Conservation (phyloP, 257 asterid genomes). For the Nicotiana attenuata region DNA sequence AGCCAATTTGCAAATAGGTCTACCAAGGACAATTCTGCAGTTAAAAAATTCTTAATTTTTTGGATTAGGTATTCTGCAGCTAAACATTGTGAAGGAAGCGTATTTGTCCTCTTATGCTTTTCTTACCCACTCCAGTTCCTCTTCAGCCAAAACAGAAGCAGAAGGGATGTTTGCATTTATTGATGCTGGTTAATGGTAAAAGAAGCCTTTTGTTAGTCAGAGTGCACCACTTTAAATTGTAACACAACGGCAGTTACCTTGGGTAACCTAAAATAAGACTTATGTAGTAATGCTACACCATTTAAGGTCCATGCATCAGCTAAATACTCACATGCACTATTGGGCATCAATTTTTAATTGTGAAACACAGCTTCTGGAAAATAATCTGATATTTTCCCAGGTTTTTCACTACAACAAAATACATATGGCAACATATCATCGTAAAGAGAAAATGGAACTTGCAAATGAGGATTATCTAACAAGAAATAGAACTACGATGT, state of each 20-base stretch:
- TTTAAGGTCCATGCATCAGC: background rate
- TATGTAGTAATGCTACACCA: background rate
- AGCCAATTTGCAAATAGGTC: background rate
- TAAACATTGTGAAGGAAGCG: background rate
- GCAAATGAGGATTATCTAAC: background rate
- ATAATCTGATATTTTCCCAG: background rate
- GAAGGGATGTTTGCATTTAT: background rate
- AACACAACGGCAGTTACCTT: background rate
- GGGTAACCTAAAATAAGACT: background rate
- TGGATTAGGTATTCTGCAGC: background rate
- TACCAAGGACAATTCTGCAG: background rate
- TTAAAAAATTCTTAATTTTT: background rate
- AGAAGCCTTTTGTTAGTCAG: background rate
- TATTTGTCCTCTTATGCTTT: background rate
- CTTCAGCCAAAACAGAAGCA: background rate
- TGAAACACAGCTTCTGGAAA: background rate
- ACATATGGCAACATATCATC: background rate
- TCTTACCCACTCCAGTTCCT: background rate
- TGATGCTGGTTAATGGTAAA: background rate
- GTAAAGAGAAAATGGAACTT: background rate
- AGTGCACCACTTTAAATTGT: background rate
- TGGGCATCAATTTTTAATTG: background rate
- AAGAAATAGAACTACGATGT: background rate
- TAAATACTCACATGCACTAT: background rate
- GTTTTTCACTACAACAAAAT: background rate